Percentiles rank a stretch among this genome's conserved stretches.
phyloP scores from a whole-genome alignment of 768 basidiomycete species.

The button mushroom (Agaricus bisporus) region DNA sequence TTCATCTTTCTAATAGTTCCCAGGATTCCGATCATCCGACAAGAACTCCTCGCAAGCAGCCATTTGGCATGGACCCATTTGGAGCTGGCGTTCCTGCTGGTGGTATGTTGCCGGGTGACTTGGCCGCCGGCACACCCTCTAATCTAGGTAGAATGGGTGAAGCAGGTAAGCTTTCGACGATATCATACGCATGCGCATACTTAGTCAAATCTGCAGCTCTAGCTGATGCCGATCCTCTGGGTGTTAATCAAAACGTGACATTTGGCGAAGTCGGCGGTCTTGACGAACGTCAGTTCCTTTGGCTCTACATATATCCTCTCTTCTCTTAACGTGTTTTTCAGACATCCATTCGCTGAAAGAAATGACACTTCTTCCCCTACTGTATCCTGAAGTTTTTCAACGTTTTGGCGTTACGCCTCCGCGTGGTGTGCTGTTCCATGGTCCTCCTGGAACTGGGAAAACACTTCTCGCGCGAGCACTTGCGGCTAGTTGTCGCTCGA shows the following conservation, averaged over 20 bases:
- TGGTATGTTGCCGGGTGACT: constrained; percentile 57
- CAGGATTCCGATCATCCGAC: constrained; percentile 71
- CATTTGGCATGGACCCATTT: constrained; percentile 49
- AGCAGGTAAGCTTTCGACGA: constrained; percentile 35
- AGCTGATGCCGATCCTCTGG: constrained; percentile 93
- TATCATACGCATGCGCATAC: constrained; percentile 14
- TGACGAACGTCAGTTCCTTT: constrained; percentile 69
- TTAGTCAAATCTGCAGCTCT: constrained; percentile 43
- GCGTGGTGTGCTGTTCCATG: constrained; percentile 94
- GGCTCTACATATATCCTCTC: neutral
- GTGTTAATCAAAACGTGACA: constrained; percentile 87
- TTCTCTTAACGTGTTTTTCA: constrained; percentile 22
- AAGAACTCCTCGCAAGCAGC: constrained; percentile 59
- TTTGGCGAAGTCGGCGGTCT: constrained; percentile 97
- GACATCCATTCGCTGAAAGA: constrained; percentile 97
- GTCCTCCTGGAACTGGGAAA: constrained; percentile 98
- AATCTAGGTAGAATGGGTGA: constrained; percentile 84
- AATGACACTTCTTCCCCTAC: constrained; percentile 92
- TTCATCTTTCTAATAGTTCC: constrained; percentile 4
- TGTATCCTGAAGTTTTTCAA: constrained; percentile 97
- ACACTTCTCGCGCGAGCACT: constrained; percentile 91
- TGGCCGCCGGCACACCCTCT: constrained; percentile 74
- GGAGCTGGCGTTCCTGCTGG: constrained; percentile 45
- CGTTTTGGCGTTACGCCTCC: constrained; percentile 92
- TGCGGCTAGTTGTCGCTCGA: constrained; percentile 84